Conservation (phyloP, 148 eudicot species). For the Simmondsia chinensis region DNA sequence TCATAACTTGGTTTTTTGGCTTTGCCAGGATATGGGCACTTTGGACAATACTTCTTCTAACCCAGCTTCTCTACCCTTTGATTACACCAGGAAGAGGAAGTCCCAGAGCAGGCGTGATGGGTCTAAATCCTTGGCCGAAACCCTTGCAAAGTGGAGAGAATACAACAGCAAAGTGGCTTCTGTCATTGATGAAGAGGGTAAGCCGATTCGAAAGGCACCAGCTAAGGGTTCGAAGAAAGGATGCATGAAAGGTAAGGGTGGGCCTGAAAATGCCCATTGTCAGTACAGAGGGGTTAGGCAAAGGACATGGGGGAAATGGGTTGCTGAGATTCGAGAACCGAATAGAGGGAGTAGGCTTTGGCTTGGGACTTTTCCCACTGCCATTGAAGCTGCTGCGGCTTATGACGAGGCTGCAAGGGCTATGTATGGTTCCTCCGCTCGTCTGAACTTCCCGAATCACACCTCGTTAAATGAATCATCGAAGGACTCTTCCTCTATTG, state of each 20-base stretch:
- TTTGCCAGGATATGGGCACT: constrained; percentile 26
- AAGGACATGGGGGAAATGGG: constrained; percentile 97
- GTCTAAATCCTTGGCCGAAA: constrained; percentile 30
- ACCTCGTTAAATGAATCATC: constrained; percentile 9
- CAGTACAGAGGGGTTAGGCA: constrained; percentile 80
- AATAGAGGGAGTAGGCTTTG: constrained; percentile 71
- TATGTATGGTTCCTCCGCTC: constrained; percentile 71
- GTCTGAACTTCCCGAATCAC: constrained; percentile 50
- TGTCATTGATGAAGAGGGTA: constrained; percentile 1
- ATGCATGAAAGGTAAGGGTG: constrained; percentile 95
- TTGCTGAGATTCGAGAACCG: constrained; percentile 80
- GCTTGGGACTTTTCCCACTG: constrained; percentile 79
- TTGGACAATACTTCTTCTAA: constrained; percentile 21
- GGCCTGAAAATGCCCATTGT: constrained; percentile 56
- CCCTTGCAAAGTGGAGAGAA: constrained; percentile 71
- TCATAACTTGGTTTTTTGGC: background rate
- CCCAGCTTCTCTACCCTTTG: constrained; percentile 17
- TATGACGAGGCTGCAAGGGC: constrained; percentile 87
- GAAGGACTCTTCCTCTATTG: constrained; percentile 6
- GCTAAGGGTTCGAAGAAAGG: constrained; percentile 93
- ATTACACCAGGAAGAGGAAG: constrained; percentile 44
- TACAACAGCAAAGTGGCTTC: constrained; percentile 29
- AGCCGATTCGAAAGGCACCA: constrained; percentile 45
- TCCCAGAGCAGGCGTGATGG: constrained; percentile 40
- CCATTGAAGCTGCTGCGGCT: constrained; percentile 72